phyloP scores from a whole-genome alignment of 192 early-diverging fungal species.

The Coemansia sp. region DNA sequence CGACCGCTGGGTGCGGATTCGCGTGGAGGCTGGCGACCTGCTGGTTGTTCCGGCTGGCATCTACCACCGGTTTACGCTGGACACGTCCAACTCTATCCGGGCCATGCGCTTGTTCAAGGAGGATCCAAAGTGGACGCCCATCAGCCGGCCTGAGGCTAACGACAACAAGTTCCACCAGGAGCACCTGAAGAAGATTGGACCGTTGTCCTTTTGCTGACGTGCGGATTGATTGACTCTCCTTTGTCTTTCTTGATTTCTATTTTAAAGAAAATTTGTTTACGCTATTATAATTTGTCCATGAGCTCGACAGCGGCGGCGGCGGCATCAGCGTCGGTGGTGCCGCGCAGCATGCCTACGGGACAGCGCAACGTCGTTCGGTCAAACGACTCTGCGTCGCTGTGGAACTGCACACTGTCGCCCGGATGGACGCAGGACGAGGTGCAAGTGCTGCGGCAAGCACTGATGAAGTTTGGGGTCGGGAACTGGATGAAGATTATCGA shows the following conservation, averaged over 20 bases:
- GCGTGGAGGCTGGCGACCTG: constrained; percentile 68
- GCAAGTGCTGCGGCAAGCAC: constrained; percentile 74
- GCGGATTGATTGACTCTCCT: too few species aligned
- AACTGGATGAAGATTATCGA: constrained; percentile 97
- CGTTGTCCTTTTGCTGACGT: background rate
- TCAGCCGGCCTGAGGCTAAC: constrained; percentile 69
- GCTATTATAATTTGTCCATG: constrained; percentile 6
- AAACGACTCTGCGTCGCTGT: constrained; percentile 90
- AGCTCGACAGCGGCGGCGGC: constrained; percentile 6
- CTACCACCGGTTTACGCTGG: constrained; percentile 95
- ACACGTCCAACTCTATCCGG: constrained; percentile 80
- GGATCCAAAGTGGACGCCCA: constrained; percentile 79
- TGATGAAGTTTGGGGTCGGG: constrained; percentile 88
- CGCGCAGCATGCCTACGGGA: constrained; percentile 85
- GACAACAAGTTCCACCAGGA: constrained; percentile 54
- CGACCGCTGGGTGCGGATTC: constrained; percentile 85
- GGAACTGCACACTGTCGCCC: constrained; percentile 92
- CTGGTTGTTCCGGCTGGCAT: constrained; percentile 91
- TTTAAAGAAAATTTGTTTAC: constrained; percentile 14
- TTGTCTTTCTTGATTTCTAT: background rate
- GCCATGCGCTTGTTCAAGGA: constrained; percentile 84
- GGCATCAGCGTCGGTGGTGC: constrained; percentile 49
- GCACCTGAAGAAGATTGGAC: constrained; percentile 47
- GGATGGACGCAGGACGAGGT: constrained; percentile 88
- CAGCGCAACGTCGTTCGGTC: constrained; percentile 87